These are phyloP conservation scores for Dictyostelium citrinum DNA, from an alignment of 78 protist genomes.

Conservation along the genomic window DNA sequence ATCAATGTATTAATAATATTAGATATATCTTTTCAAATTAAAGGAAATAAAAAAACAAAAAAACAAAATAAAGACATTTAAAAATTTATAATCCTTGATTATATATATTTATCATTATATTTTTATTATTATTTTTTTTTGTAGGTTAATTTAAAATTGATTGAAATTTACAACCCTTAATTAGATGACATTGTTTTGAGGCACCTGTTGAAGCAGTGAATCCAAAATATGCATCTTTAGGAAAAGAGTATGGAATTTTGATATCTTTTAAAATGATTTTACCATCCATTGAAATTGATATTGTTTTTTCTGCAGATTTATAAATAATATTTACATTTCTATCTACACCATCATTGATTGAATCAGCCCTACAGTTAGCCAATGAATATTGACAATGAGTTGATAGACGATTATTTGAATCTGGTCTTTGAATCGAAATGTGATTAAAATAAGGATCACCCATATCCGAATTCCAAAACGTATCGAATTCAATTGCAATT, in stretches of 20 bases:
- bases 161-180: neutral
- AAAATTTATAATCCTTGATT: too few species aligned
- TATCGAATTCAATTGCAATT: neutral
- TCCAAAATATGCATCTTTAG: neutral
- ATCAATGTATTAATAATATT: too few species aligned
- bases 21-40: too few species aligned
- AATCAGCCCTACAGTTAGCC: fast-evolving
- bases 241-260: neutral
- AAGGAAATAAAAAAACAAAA: too few species aligned
- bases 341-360: neutral
- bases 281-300: neutral
- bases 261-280: neutral
- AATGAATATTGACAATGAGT: neutral
- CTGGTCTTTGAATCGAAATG: neutral
- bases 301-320: neutral
- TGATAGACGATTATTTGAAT: neutral
- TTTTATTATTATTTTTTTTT: too few species aligned
- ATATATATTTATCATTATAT: too few species aligned
- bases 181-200: neutral
- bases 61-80: too few species aligned
- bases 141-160: neutral
- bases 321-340: neutral
- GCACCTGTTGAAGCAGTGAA: neutral
- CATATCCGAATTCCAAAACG: neutral
- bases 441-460: neutral